Evolutionary conservation across 2,329 filamentous ascomycete species (phyloP).

Genomic region (Fusarium buxicola): DNA sequence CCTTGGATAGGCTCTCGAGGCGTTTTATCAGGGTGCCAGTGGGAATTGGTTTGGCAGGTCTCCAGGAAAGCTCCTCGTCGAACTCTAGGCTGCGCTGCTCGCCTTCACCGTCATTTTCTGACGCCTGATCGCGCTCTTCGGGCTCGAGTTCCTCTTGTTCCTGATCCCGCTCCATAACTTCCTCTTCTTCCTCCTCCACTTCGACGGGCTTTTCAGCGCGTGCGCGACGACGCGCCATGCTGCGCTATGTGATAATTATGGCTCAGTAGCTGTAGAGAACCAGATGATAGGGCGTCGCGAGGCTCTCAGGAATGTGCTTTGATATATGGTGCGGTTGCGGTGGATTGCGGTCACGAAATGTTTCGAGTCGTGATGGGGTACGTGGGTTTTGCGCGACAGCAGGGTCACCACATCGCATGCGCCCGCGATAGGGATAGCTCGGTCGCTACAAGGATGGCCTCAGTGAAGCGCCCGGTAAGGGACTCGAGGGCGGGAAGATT

Average conservation of each 20-base stretch:
- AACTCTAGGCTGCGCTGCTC: slow-evolving; percentile 71
- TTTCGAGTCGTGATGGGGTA: slow-evolving; percentile 36
- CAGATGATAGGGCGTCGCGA: neutral
- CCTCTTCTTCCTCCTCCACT: slow-evolving; percentile 45
- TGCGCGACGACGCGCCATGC: slow-evolving; percentile 54
- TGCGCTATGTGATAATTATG: slow-evolving; percentile 35
- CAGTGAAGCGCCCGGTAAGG: slow-evolving; percentile 13
- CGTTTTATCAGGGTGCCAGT: slow-evolving; percentile 85
- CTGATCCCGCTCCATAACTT: slow-evolving; percentile 44
- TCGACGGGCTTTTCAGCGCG: slow-evolving; percentile 48
- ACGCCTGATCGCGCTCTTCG: slow-evolving; percentile 29
- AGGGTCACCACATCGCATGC: slow-evolving; percentile 43
- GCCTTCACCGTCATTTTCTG: slow-evolving; percentile 42
- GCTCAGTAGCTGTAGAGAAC: neutral
- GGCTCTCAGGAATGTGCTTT: neutral
- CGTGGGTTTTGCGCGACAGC: slow-evolving; percentile 36
- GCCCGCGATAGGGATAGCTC: slow-evolving; percentile 13
- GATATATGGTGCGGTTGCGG: slow-evolving; percentile 10
- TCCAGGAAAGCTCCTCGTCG: slow-evolving; percentile 89
- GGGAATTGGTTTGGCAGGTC: slow-evolving; percentile 88
- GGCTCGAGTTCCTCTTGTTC: slow-evolving; percentile 34
- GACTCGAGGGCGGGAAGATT: slow-evolving; percentile 14
- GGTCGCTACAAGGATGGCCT: slow-evolving; percentile 6
- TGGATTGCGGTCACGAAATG: slow-evolving; percentile 17
- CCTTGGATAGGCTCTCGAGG: slow-evolving; percentile 82